A percentile compares a stretch with the other conserved stretches of the same genome.
Evolutionary conservation across 176 grass and related monocot genomes (phyloP).

Genomic region (Avena atlantica): DNA sequence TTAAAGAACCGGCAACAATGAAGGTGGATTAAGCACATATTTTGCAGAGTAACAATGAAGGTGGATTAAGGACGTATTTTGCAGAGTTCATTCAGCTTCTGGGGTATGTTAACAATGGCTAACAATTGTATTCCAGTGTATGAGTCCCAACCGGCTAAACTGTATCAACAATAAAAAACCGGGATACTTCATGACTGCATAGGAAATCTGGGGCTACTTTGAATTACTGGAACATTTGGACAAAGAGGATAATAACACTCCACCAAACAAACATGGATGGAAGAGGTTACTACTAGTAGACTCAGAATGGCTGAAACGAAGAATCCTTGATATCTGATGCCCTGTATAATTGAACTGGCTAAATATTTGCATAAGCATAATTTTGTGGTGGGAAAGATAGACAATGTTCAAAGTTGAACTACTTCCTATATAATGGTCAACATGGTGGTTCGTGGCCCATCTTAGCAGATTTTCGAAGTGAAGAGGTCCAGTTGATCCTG

Average conservation of each 20-base stretch:
- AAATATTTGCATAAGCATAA: neutral
- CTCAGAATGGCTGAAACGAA: neutral
- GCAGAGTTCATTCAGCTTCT: neutral
- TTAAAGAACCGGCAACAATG: conserved; percentile 7
- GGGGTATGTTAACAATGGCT: neutral
- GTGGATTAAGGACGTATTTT: neutral
- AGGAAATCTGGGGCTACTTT: neutral
- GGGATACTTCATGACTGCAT: neutral
- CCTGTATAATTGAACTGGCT: conserved; percentile 1
- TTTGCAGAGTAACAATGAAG: too few species aligned
- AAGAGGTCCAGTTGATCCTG: neutral
- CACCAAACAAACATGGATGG: conserved; percentile 1
- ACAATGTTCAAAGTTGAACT: neutral
- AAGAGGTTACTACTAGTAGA: neutral
- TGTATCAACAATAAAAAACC: neutral
- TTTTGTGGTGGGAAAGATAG: neutral
- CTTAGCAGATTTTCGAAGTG: conserved; percentile 4
- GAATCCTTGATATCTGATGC: neutral
- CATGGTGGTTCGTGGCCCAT: neutral
- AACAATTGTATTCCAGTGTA: neutral
- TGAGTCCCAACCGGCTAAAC: neutral
- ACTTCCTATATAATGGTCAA: neutral
- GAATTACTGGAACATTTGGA: neutral
- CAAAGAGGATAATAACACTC: neutral
- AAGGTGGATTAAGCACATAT: neutral